Percentiles rank a stretch among this genome's conserved stretches.
Conservation (phyloP, 225 moss, liverwort and hornwort genomes). For the Neckera pumila region DNA sequence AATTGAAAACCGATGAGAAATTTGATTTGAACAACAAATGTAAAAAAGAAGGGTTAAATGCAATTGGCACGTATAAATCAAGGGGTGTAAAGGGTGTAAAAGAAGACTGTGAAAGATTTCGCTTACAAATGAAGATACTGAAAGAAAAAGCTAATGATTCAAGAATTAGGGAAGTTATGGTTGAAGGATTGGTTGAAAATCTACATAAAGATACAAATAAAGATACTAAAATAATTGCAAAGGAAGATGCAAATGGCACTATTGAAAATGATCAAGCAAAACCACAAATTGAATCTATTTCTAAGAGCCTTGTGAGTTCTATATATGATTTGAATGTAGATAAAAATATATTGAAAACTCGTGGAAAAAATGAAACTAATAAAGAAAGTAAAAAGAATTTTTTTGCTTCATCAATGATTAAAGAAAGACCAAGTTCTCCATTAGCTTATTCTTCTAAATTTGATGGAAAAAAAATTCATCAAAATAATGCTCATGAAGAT, state of each 20-base stretch:
- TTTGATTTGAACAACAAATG: not conserved
- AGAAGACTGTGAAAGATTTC: slow-evolving; percentile 74
- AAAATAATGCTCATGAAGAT: slow-evolving; percentile 8
- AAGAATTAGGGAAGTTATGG: slow-evolving; percentile 37
- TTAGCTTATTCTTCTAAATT: not conserved
- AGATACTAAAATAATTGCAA: not conserved
- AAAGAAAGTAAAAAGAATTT: not conserved
- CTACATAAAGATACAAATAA: not conserved
- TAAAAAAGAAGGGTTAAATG: slow-evolving; percentile 6
- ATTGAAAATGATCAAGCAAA: not conserved
- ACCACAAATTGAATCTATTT: not conserved
- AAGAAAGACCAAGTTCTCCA: not conserved
- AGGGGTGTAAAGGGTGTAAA: slow-evolving; percentile 45
- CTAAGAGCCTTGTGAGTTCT: not conserved
- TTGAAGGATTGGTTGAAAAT: slow-evolving; percentile 25
- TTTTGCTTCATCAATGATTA: not conserved
- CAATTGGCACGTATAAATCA: slow-evolving; percentile 26
- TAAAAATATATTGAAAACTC: not conserved
- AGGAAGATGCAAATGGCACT: not conserved
- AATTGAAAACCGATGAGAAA: not conserved
- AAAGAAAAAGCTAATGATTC: slow-evolving; percentile 60
- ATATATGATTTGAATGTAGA: not conserved
- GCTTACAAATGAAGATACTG: slow-evolving; percentile 63
- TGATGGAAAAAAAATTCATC: not conserved
- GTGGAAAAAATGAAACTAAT: not conserved